Conservation (phyloP, 495 filamentous ascomycete genomes). For the Lophiostoma macrostomum region DNA sequence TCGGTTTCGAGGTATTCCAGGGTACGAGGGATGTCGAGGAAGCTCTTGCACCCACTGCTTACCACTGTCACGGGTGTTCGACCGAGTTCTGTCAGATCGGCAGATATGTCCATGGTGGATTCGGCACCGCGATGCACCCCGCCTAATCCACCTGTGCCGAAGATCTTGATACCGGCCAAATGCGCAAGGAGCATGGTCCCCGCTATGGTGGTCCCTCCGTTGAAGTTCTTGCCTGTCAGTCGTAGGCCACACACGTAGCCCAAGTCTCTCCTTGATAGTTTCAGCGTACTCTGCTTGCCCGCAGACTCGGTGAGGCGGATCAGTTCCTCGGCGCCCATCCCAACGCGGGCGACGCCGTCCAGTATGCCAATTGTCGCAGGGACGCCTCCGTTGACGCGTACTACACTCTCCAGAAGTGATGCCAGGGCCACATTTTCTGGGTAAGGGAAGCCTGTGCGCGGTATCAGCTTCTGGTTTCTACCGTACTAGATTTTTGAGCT, state of each 20-base stretch:
- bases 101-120: constrained; percentile 85
- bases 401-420: constrained; percentile 65
- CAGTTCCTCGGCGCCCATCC: constrained; percentile 67
- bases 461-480: not conserved
- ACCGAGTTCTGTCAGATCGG: constrained; percentile 93
- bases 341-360: constrained; percentile 76
- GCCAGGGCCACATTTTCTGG: constrained; percentile 74
- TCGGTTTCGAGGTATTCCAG: constrained; percentile 94
- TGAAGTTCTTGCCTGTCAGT: constrained; percentile 59
- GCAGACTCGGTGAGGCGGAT: constrained; percentile 65
- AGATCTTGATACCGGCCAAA: constrained; percentile 84
- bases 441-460: constrained; percentile 69
- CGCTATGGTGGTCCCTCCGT: constrained; percentile 89
- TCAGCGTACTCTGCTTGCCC: constrained; percentile 60
- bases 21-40: constrained; percentile 86
- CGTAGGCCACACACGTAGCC: constrained; percentile 74
- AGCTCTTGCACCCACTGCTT: constrained; percentile 90
- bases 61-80: constrained; percentile 85
- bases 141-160: constrained; percentile 81
- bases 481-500: not conserved
- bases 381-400: constrained; percentile 76
- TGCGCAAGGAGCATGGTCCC: constrained; percentile 89
- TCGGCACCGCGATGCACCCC: constrained; percentile 93
- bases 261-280: constrained; percentile 83
- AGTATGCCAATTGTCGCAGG: constrained; percentile 91